Evolutionary conservation across 139 green algal species (phyloP).

Genomic region (Chlorella sp.): DNA sequence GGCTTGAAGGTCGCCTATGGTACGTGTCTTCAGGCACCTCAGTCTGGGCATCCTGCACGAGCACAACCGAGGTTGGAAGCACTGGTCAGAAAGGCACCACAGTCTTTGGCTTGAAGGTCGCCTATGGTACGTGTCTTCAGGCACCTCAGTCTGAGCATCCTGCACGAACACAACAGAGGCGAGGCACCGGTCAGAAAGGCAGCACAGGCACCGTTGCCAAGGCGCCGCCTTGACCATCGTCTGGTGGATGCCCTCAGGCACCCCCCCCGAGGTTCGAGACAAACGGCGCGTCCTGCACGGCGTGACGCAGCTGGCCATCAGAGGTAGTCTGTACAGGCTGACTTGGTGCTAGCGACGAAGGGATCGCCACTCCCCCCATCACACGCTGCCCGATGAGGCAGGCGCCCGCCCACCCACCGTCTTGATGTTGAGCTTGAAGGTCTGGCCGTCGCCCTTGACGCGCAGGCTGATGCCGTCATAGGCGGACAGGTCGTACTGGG

Average conservation of each 20-base stretch:
- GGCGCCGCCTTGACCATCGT: no score
- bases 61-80: background rate
- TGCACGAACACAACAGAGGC: constrained; percentile 22
- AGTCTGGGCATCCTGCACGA: constrained; percentile 59
- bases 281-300: no score
- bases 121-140: constrained; percentile 89
- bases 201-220: no score
- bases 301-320: no score
- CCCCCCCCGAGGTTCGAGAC: no score
- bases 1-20: no score
- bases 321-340: no score
- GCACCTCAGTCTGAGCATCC: constrained; percentile 65
- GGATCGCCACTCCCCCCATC: no score
- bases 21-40: constrained; percentile 81
- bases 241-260: no score
- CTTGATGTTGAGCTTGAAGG: constrained; percentile 93
- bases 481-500: constrained; percentile 34
- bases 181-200: background rate
- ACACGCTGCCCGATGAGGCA: no score
- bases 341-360: no score
- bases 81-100: background rate
- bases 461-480: constrained; percentile 74
- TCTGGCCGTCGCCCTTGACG: constrained; percentile 77
- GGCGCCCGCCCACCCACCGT: constrained; percentile 56
- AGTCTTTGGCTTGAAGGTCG: no score